Evolutionary conservation across 345 rosid genomes (phyloP), one percentile per base, ranked within the genome.

Genomic region (Trapa incisa): DNA sequence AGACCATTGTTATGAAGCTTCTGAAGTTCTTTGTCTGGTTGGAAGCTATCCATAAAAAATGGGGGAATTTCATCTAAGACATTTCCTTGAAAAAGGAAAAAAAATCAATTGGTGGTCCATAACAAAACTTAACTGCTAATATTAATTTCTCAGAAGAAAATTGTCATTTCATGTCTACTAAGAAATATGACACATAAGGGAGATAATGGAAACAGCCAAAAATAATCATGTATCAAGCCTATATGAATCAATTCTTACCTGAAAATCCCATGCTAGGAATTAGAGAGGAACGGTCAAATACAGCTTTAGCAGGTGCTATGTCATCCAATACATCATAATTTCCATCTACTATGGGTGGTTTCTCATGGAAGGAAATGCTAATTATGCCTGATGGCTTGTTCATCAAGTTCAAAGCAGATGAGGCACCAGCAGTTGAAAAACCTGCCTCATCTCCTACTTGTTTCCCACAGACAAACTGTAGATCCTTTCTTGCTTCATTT

Each of bases 321-420:
- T 74, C 73, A 61, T 77, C 80, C 67, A 74, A 69, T 68, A 74
- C 71, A 75, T 67, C 76, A 75, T 71, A 75, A 61, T 71, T 65
- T 79, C 68, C 71, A 69, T 79, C 81, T 17, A 76, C 67, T 38
- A 70, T 50, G 5, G 85, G 87, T 6, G 81, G 83, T 74, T 85
- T 85, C 82, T 77, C 84, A 68, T 68, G 72, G 69, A 85, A 72
- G 63, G 86, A 81, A 80, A 80, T 67, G 78, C 79, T 79, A 76
- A 77, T 68, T 63, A 82, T 61, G 64, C 64, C 69, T 67, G 58
- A 64, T 10, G 80, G 61, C 66, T 72, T 81, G 64, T 54, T 75
- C 66, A 67, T 64, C 65, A 60, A 68, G 47, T 67, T 74, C 48
- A 73, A 64, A 67, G 67, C 11, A 61, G 75, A 69, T 29, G 71